These are phyloP conservation scores for Rhynchospora tenuis DNA, from an alignment of 176 grass and related monocot species.

Conservation along the genomic window DNA sequence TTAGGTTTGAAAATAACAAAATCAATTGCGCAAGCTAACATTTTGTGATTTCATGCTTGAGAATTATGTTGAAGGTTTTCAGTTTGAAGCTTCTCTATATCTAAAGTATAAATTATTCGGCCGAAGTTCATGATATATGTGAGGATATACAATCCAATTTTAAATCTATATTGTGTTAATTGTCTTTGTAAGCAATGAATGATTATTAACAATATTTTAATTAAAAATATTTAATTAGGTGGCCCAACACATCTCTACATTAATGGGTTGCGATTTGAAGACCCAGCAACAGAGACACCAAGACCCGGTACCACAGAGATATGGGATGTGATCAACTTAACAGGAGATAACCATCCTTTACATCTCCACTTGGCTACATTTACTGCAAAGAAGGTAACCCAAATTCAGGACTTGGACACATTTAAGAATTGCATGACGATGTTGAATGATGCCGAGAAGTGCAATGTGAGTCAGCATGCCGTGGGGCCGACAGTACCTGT, in stretches of 20 bases:
- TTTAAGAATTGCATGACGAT: constrained; percentile 52
- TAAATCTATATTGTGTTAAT: too few relatives aligned
- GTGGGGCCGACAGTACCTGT: too few relatives aligned
- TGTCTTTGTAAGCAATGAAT: too few relatives aligned
- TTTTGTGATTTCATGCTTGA: too few relatives aligned
- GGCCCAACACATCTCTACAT: constrained; percentile 86
- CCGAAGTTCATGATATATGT: too few relatives aligned
- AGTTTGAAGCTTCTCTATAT: too few relatives aligned
- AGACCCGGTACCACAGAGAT: constrained; percentile 54
- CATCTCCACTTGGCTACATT: constrained; percentile 68
- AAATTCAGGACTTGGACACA: constrained; percentile 34
- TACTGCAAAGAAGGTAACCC: constrained; percentile 32
- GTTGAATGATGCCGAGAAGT: constrained; percentile 31
- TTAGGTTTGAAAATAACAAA: too few relatives aligned
- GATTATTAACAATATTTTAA: too few relatives aligned
- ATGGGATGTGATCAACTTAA: constrained; percentile 92
- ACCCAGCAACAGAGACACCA: constrained; percentile 76
- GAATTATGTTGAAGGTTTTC: too few relatives aligned
- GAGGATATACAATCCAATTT: too few relatives aligned
- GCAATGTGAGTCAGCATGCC: constrained; percentile 29
- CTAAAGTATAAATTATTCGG: too few relatives aligned
- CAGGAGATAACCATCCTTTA: constrained; percentile 83
- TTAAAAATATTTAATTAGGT: not conserved
- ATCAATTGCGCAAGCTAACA: too few relatives aligned
- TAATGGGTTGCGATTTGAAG: constrained; percentile 44